Conservation (phyloP, 164 flowering plant genomes). For the Pachysandra terminalis region DNA sequence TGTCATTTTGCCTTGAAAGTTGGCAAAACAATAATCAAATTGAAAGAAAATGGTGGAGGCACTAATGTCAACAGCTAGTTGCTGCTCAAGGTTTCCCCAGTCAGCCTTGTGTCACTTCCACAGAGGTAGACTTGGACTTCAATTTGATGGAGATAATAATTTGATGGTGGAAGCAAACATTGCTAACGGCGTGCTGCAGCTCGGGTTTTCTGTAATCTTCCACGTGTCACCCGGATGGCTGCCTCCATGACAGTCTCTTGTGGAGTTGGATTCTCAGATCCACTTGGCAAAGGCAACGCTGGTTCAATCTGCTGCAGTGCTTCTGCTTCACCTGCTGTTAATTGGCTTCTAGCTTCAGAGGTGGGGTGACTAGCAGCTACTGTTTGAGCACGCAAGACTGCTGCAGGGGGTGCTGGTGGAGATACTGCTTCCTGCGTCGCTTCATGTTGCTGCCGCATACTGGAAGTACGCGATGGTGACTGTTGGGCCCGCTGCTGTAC, state of each 20-base stretch:
- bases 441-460: conserved; percentile 34
- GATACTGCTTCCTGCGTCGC: conserved; percentile 29
- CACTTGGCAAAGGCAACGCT: conserved; percentile 22
- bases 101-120: too few species aligned
- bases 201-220: conserved; percentile 43
- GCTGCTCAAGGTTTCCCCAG: too few species aligned
- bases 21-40: too few species aligned
- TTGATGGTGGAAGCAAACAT: too few species aligned
- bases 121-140: too few species aligned
- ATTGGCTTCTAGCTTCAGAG: conserved; percentile 19
- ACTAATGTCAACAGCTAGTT: too few species aligned
- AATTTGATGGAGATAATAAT: too few species aligned
- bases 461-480: conserved; percentile 47
- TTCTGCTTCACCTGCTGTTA: conserved; percentile 26
- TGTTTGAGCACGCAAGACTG: conserved; percentile 24
- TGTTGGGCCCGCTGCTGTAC: conserved; percentile 19
- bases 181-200: conserved; percentile 4
- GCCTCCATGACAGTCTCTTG: conserved; percentile 47
- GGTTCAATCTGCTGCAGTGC: conserved; percentile 29
- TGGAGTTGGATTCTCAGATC: conserved; percentile 24
- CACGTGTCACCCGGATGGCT: conserved; percentile 39
- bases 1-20: too few species aligned
- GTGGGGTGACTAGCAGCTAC: conserved; percentile 16
- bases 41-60: too few species aligned
- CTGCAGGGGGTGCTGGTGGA: conserved; percentile 24